Conservation (phyloP, 2,329 filamentous ascomycete genomes). For the Paecilomyces sp. region DNA sequence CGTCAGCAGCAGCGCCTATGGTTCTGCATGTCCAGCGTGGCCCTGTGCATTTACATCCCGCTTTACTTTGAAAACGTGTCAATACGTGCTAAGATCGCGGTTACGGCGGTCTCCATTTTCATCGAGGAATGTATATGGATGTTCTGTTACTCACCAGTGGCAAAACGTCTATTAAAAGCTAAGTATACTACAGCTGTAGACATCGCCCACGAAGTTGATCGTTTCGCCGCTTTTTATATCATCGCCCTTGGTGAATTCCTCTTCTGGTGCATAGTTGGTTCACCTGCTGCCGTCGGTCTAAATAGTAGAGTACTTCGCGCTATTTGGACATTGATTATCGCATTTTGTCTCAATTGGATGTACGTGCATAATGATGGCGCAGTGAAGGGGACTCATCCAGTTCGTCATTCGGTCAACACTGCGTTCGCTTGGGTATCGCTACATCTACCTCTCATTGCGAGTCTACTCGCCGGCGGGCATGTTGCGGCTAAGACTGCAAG, state of each 20-base stretch:
- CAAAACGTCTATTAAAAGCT: constrained; percentile 36
- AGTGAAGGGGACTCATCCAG: constrained; percentile 36
- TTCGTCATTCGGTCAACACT: constrained; percentile 39
- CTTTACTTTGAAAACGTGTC: constrained; percentile 38
- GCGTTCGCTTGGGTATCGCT: constrained; percentile 41
- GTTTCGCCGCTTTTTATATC: constrained; percentile 46
- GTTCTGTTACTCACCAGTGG: constrained; percentile 38
- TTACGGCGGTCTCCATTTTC: constrained; percentile 36
- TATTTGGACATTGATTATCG: constrained; percentile 43
- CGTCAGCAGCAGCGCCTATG: constrained; percentile 40
- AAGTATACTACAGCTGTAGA: constrained; percentile 44
- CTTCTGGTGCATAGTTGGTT: constrained; percentile 43
- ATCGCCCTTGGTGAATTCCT: constrained; percentile 47
- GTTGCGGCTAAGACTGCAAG: constrained; percentile 36
- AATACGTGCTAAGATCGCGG: constrained; percentile 34
- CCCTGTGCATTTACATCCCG: constrained; percentile 37
- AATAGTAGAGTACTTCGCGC: constrained; percentile 39
- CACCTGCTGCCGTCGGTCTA: constrained; percentile 40
- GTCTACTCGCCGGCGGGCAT: constrained; percentile 43
- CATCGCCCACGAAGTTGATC: constrained; percentile 44
- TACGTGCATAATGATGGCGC: constrained; percentile 45
- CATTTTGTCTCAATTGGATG: constrained; percentile 46
- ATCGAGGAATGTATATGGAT: constrained; percentile 40
- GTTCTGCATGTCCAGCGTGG: constrained; percentile 35
- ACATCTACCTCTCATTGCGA: constrained; percentile 40